Base-by-base conservation (phyloP, 805 yeast species). In the Monosporozyma solicola region DNA sequence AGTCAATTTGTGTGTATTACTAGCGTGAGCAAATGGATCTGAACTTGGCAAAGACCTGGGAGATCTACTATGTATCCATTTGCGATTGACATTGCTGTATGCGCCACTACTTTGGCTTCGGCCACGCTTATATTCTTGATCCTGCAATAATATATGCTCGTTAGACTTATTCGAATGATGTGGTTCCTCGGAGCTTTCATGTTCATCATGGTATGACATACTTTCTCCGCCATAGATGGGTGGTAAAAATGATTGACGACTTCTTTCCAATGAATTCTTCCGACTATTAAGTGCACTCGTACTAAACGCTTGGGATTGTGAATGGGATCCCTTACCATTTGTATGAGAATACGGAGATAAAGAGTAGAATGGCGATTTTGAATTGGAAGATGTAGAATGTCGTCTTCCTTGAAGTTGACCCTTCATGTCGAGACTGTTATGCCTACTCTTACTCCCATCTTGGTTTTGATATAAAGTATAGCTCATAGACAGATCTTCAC, bases 401-500 rank as follows among this genome's bases (percentile, higher is more conserved):
- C 41, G 25, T 46, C 53, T 53, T 3, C 46, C 32, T n/a, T 16
- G 16, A 32, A 15, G 8, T n/a, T 46, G 48, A 22, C 41, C 44
- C 11, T 20, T 25, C 24, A 22, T 33, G 5, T 32, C 24, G 7
- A 22, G 16, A 20, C 29, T 37, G 6, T 45, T 45, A 33, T 45
- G 11, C 3, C 31, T 44, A 35, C 11, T 45, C 25, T 45, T 46
- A 22, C 20, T 46, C 31, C 8, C 27, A 46, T 46, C 31, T 43
- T 43, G 46, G 11, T 43, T 32, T 5, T 47, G 16, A 13, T 64
- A 66, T 46, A 64, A 43, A 3, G 71, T 67, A 51, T 79, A 57
- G 55, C 84, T 79, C 44, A 80, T 79, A 32, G 75, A 74, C 10
- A 82, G 72, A 59, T 80, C 79, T 29, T 80, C 85, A 46, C 82